Conservation (phyloP, 2,329 filamentous ascomycete genomes). For the Epichloe typhina region DNA sequence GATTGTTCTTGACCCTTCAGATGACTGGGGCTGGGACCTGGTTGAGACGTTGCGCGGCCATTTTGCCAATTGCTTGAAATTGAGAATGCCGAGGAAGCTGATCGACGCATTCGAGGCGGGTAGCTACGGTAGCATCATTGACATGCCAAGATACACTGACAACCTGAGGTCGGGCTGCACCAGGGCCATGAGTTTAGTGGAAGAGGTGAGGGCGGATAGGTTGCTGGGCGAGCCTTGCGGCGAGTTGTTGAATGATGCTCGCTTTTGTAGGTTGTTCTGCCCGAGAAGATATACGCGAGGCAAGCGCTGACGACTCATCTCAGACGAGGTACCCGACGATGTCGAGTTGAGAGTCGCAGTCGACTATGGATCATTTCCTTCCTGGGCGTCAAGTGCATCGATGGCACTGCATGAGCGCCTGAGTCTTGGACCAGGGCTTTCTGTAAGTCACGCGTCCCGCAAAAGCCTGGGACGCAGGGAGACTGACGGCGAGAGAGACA, state of each 20-base stretch:
- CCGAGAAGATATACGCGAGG: rapidly evolving
- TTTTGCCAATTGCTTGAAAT: slow-evolving; percentile 31
- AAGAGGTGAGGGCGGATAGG: slow-evolving; percentile 34
- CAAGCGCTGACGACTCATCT: not conserved
- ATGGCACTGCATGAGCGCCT: slow-evolving; percentile 30
- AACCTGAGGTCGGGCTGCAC: slow-evolving; percentile 36
- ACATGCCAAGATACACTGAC: slow-evolving; percentile 31
- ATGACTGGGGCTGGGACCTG: slow-evolving; percentile 21
- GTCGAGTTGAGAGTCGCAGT: slow-evolving; percentile 29
- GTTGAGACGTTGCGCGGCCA: slow-evolving; percentile 31
- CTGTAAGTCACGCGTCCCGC: slow-evolving; percentile 24
- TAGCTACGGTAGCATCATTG: slow-evolving; percentile 37
- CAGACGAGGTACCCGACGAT: slow-evolving; percentile 29
- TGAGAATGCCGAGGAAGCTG: slow-evolving; percentile 29
- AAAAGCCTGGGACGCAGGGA: not conserved
- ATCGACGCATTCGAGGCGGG: slow-evolving; percentile 35
- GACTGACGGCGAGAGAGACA: slow-evolving; percentile 14
- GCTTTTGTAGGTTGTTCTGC: slow-evolving; percentile 29
- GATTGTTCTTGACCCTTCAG: slow-evolving; percentile 19
- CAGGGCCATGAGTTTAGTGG: slow-evolving; percentile 36
- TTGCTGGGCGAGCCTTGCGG: slow-evolving; percentile 27
- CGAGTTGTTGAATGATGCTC: slow-evolving; percentile 28
- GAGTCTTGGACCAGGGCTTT: slow-evolving; percentile 36
- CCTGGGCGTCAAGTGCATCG: slow-evolving; percentile 26
- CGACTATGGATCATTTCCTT: slow-evolving; percentile 40